Conservation (phyloP, 345 rosid genomes). For the Cardamine occulta region DNA sequence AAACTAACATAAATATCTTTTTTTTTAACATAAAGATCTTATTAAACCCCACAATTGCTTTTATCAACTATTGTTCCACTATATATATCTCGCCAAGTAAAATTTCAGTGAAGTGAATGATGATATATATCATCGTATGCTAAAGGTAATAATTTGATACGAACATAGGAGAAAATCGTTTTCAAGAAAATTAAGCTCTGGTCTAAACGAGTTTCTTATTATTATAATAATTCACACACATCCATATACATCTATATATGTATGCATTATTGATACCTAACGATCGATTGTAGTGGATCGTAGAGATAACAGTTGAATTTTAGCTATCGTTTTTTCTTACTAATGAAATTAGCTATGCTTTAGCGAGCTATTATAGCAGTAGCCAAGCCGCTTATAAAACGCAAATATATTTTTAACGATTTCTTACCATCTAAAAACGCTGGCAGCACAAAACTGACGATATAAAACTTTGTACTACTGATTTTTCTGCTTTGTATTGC, state of each 20-base stretch:
- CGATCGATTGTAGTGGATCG: slow-evolving; percentile 8
- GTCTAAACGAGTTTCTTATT: not conserved
- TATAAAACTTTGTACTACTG: not conserved
- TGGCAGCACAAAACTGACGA: not conserved
- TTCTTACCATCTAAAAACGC: too few species aligned
- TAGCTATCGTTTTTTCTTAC: not conserved
- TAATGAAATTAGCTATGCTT: not conserved
- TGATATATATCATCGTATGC: not conserved
- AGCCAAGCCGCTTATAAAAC: not conserved
- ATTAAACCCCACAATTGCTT: slow-evolving; percentile 7
- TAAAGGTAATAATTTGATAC: not conserved
- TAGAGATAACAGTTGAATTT: not conserved
- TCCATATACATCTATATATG: not conserved
- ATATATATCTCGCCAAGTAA: not conserved
- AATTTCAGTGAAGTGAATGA: slow-evolving; percentile 9
- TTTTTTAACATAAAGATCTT: not conserved
- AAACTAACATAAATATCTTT: not conserved
- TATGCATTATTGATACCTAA: not conserved
- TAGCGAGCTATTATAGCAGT: not conserved
- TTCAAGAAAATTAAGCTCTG: not conserved
- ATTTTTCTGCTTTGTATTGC: not conserved
- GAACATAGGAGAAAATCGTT: not conserved
- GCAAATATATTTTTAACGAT: too few species aligned
- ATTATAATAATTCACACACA: not conserved
- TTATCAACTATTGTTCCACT: slow-evolving; percentile 18